Base-by-base conservation (phyloP, 345 rosid species). In the Rubroshorea leprosula region DNA sequence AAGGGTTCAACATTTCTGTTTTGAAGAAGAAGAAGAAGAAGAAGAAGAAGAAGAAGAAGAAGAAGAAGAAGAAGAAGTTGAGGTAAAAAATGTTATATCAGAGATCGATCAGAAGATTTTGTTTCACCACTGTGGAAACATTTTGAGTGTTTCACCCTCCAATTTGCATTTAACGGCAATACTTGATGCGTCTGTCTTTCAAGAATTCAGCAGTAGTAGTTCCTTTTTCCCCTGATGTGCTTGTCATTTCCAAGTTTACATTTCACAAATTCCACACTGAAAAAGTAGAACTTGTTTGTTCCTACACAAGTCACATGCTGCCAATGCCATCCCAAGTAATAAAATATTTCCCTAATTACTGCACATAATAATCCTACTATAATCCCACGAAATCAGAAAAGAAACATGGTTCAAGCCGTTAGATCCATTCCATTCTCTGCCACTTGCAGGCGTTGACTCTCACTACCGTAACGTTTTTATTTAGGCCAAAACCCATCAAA, bases 371-470 rank as follows among this genome's bases (percentile, higher is more conserved):
- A n/a, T n/a, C n/a, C n/a, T n/a, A n/a, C n/a, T n/a, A n/a, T n/a
- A n/a, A n/a, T n/a, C n/a, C n/a, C n/a, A n/a, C n/a, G n/a, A n/a
- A n/a, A 54, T 29, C 23, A 54, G 29, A 54, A 20, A n/a, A n/a
- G n/a, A n/a, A n/a, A n/a, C n/a, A n/a, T n/a, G 15, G 14, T 46
- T 19, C 19, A 17, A 18, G 25, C 43, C 41, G 61, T 45, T 23
- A 45, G 61, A 57, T 46, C 53, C 17, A 26, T 26, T 1, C n/a
- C n/a, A n/a, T n/a, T n/a, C n/a, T 35, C 5, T 35, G 41, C 41
- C 41, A 35, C 41, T 26, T 4, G 20, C 16, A 60, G 39, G 16
- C 22, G 55, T 60, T 60, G 64, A 60, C 55, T 49, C 44, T 27
- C 15, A 22, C 0, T 1, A 52, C 16, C 25, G 7, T 15, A 26